Conservation (phyloP, 176 grass and related monocot genomes). For the Paspalum notatum region DNA sequence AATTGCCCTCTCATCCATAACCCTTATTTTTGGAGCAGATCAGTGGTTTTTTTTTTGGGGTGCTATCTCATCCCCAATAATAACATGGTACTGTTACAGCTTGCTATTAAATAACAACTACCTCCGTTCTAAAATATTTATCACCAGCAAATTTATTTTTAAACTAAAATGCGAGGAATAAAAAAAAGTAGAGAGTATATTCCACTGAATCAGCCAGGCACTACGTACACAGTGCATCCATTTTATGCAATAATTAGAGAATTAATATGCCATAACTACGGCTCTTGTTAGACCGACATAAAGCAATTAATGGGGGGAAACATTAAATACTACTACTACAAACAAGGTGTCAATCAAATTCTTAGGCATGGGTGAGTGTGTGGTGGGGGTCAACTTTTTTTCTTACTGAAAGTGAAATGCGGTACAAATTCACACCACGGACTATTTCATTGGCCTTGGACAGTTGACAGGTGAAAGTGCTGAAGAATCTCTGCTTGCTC, state of each 20-base stretch:
- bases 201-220: no score
- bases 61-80: no score
- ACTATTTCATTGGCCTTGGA: neutral
- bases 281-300: neutral
- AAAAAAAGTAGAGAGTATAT: no score
- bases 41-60: no score
- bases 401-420: neutral
- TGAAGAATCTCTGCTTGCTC: constrained; percentile 7
- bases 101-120: no score
- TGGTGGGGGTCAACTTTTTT: neutral
- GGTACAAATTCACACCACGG: neutral
- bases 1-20: no score
- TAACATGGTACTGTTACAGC: no score
- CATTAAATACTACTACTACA: neutral
- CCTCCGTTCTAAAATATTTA: no score
- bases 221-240: no score
- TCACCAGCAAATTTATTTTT: no score
- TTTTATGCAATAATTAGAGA: neutral
- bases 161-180: no score
- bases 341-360: neutral
- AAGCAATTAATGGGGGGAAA: neutral
- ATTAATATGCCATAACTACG: neutral
- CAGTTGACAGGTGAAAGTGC: neutral
- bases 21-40: no score
- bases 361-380: neutral